Percentiles rank a stretch among this genome's conserved stretches.
Evolutionary conservation across 2,329 filamentous ascomycete genomes (phyloP).

Genomic region (Talaromyces atroroseus): DNA sequence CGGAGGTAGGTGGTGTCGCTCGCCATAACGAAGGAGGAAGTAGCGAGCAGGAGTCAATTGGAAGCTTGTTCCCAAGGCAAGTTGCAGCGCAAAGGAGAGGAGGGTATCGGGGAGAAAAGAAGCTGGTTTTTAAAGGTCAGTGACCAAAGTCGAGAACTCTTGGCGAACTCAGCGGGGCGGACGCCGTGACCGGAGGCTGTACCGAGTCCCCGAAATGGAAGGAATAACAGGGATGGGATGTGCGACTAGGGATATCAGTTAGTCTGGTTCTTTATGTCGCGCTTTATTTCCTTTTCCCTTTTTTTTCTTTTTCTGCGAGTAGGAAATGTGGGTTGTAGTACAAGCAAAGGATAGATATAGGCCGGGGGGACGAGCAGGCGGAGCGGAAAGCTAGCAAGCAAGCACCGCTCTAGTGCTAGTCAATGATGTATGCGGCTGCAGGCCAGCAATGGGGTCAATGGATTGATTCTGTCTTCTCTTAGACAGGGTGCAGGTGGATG

Average conservation of each 20-base stretch:
- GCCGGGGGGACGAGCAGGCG: neutral
- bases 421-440: too few species aligned
- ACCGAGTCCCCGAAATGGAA: neutral
- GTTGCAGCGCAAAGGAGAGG: neutral
- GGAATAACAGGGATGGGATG: slow-evolving; percentile 2
- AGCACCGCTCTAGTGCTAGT: too few species aligned
- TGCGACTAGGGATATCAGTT: neutral
- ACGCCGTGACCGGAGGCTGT: slow-evolving; percentile 14
- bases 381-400: neutral
- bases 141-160: slow-evolving; percentile 7
- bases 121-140: neutral
- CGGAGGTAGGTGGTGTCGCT: slow-evolving; percentile 9
- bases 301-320: slow-evolving; percentile 6
- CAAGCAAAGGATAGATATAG: neutral
- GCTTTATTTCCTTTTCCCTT: neutral
- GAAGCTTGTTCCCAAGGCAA: neutral
- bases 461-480: neutral
- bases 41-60: neutral
- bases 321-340: slow-evolving; percentile 1
- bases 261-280: neutral
- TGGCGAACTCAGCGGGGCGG: slow-evolving; percentile 12
- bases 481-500: neutral
- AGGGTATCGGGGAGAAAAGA: neutral
- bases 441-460: neutral
- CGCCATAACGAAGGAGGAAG: slow-evolving; percentile 4